These are phyloP conservation scores for Chytriomyces sp. DNA, from an alignment of 192 early-diverging fungal species.

Conservation along the genomic window DNA sequence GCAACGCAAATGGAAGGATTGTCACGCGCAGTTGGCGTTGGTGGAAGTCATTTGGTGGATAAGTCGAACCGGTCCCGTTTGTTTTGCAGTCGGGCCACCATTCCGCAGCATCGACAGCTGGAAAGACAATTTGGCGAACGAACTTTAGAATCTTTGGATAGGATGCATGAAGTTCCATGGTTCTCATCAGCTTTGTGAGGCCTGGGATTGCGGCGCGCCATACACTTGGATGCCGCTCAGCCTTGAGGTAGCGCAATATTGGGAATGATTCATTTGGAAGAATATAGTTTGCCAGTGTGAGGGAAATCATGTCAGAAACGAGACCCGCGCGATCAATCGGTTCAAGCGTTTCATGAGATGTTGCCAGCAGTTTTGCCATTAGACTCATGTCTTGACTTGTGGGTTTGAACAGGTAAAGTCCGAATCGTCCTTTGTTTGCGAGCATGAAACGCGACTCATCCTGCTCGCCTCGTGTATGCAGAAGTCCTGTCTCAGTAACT, in stretches of 20 bases:
- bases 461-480: not conserved
- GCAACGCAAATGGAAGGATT: slow-evolving; percentile 18
- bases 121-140: not conserved
- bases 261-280: not conserved
- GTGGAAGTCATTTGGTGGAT: not conserved
- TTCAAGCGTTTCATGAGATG: not conserved
- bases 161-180: not conserved
- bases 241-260: not conserved
- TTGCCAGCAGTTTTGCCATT: not conserved
- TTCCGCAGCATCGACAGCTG: not conserved
- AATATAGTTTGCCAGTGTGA: slow-evolving; percentile 18
- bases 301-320: slow-evolving; percentile 35
- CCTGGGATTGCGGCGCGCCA: slow-evolving; percentile 22
- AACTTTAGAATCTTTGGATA: not conserved
- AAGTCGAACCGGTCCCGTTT: not conserved
- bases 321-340: slow-evolving; percentile 37
- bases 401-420: slow-evolving; percentile 23
- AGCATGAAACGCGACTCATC: slow-evolving; percentile 11
- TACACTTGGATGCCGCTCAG: slow-evolving; percentile 13
- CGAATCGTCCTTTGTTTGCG: slow-evolving; percentile 13
- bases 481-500: no score
- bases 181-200: not conserved
- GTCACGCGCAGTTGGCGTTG: not conserved
- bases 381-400: not conserved
- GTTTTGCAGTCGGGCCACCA: slow-evolving; percentile 2